Conservation (phyloP, 805 yeast species). For the Limtongia smithiae region DNA sequence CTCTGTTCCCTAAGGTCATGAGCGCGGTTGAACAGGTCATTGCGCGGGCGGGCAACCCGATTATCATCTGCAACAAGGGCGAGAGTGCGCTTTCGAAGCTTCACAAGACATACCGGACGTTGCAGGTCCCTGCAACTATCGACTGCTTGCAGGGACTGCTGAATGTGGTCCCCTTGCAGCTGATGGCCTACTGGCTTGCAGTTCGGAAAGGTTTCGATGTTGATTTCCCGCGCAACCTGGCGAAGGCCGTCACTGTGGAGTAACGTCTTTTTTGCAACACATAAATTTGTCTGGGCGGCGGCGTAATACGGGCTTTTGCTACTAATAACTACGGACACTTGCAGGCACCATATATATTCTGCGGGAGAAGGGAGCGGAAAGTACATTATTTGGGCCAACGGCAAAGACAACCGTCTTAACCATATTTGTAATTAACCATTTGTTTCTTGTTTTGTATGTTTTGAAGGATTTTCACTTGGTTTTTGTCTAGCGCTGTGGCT, state of each 20-base stretch:
- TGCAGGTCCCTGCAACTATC: constrained; percentile 92
- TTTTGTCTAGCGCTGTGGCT: too few relatives aligned
- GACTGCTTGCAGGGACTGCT: constrained; percentile 96
- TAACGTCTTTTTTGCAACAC: too few relatives aligned
- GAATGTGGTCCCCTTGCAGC: constrained; percentile 90
- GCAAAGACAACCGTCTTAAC: too few relatives aligned
- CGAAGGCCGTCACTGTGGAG: constrained; percentile 97
- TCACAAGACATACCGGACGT: constrained; percentile 40
- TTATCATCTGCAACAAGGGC: constrained; percentile 84
- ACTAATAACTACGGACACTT: too few relatives aligned
- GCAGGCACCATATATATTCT: too few relatives aligned
- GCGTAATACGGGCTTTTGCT: too few relatives aligned
- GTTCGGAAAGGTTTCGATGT: constrained; percentile 93
- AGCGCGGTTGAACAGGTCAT: constrained; percentile 94
- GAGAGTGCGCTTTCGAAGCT: constrained; percentile 45
- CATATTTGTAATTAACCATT: too few relatives aligned
- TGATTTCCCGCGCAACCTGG: constrained; percentile 97
- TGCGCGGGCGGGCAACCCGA: constrained; percentile 97
- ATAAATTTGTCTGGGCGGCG: too few relatives aligned
- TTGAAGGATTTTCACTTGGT: too few relatives aligned
- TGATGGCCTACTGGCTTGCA: constrained; percentile 96
- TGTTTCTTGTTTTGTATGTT: too few relatives aligned
- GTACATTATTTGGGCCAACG: too few relatives aligned
- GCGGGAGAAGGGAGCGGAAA: too few relatives aligned
- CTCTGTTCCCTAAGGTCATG: constrained; percentile 92